Evolutionary conservation across 2,329 filamentous ascomycete genomes (phyloP), one percentile per base, ranked within the genome.

Genomic region (Fonsecaea nubica): DNA sequence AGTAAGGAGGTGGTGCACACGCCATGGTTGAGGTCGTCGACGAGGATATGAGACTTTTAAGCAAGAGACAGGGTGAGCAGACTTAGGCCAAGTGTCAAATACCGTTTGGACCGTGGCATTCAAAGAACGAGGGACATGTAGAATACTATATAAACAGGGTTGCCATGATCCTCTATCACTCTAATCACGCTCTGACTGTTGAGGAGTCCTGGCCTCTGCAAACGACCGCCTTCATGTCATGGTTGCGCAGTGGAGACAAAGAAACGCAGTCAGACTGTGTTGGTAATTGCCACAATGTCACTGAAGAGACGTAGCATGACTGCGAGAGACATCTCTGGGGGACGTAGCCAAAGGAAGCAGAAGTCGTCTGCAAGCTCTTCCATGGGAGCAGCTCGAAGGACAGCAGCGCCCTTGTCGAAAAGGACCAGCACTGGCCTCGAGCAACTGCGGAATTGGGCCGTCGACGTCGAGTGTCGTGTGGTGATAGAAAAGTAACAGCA

Each of bases 1-100:
- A 69, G 30, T 59, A 62, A 12, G 52, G 62, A 58, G 62, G 60
- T 63, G 52, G 38, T 50, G 45, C 57, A 79, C n/a, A 77, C 71
- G 2, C 83, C 74, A 72, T 76, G 8, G 48, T 40, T 32, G 57
- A 12, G 25, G 8, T 32, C 13, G 15, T 25, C 21, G 25, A 10
- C 21, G 9, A 33, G 13, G 33, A 18, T 15, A 8, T 54, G 2
- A n/a, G 3, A 21, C 45, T 50, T 50, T 25, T 50, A 25, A 50
- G 21, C 45, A 25, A 30, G 21, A 50, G 21, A 50, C 8, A 3
- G 21, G 5, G 8, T 25, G n/a, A 30, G 25, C 21, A 30, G 21
- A 10, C 42, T 48, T 10, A 21, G 21, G 9, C 21, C 8, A 50
- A 50, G 42, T 48, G n/a, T 12, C 42, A 50, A 9, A 30, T 50